Evolutionary conservation across 2,329 filamentous ascomycete species (phyloP).

Genomic region (Cyphellophora europaea): DNA sequence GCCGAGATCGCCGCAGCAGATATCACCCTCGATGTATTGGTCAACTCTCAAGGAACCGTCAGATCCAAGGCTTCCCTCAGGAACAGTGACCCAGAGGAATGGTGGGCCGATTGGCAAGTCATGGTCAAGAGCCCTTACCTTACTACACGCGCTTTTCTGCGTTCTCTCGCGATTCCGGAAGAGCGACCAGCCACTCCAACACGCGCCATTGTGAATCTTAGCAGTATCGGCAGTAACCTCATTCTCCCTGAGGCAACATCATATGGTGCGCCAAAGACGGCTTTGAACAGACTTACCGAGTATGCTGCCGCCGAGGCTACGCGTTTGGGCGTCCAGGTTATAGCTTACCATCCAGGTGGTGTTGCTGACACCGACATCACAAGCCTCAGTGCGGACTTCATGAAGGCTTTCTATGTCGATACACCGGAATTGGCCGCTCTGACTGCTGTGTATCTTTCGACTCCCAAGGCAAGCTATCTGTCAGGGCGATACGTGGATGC

Average conservation of each 20-base stretch:
- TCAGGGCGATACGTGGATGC: slow-evolving; percentile 4
- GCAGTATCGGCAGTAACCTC: neutral
- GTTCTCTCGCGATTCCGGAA: neutral
- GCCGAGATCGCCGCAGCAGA: neutral
- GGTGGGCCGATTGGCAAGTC: slow-evolving; percentile 5
- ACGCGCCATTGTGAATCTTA: neutral
- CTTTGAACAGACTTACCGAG: neutral
- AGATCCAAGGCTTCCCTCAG: neutral
- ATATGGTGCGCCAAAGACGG: neutral
- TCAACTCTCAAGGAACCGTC: slow-evolving; percentile 3
- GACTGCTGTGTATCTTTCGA: slow-evolving; percentile 4
- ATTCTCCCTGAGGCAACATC: neutral
- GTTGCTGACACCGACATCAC: neutral
- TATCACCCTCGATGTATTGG: slow-evolving; percentile 3
- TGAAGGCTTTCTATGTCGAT: neutral
- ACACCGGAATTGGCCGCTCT: neutral
- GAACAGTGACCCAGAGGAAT: slow-evolving; percentile 3
- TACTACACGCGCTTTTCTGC: slow-evolving; percentile 5
- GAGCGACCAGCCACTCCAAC: neutral
- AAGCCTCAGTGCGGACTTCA: neutral
- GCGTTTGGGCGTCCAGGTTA: neutral
- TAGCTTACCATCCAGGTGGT: neutral
- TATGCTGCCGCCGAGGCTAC: neutral
- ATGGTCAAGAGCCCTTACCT: slow-evolving; percentile 6
- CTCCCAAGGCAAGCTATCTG: slow-evolving; percentile 4